Conservation (phyloP, 352 stramenopile species). For the Phytophthora pini region DNA sequence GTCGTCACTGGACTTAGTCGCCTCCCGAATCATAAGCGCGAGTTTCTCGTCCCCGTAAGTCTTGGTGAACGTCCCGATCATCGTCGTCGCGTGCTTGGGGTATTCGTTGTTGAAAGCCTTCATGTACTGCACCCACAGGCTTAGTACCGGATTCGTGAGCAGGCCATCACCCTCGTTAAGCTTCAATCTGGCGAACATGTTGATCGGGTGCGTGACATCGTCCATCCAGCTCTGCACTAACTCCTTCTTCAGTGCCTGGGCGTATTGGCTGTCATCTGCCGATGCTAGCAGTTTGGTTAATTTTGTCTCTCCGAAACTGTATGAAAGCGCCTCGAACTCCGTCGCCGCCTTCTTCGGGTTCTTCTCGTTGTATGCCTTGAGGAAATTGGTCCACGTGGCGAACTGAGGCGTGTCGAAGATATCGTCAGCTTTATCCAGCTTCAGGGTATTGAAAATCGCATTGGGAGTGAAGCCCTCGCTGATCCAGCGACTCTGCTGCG, state of each 20-base stretch:
- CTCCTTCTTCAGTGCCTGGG: background rate
- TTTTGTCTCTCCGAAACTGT: background rate
- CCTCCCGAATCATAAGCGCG: slow-evolving; percentile 11
- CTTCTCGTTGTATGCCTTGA: slow-evolving; percentile 4
- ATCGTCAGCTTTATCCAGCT: background rate
- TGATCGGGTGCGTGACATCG: background rate
- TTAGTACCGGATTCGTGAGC: slow-evolving; percentile 8
- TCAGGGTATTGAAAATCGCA: background rate
- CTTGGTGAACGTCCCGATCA: slow-evolving; percentile 19
- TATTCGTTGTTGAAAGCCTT: slow-evolving; percentile 11
- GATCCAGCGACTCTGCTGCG: background rate
- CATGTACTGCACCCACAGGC: slow-evolving; percentile 13
- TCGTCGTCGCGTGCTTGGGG: slow-evolving; percentile 2
- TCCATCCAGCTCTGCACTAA: background rate
- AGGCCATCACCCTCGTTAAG: slow-evolving; percentile 9
- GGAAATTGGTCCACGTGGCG: slow-evolving; percentile 5
- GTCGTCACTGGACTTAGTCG: background rate
- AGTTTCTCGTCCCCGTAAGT: slow-evolving; percentile 21
- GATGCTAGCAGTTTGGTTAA: background rate
- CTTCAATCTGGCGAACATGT: slow-evolving; percentile 5
- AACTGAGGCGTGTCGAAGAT: background rate
- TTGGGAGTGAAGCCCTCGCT: too few species aligned
- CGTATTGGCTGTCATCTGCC: background rate
- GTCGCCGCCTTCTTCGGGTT: background rate
- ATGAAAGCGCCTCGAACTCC: background rate